Conservation (phyloP, 176 grass and related monocot species). For the Zoysia japonica region DNA sequence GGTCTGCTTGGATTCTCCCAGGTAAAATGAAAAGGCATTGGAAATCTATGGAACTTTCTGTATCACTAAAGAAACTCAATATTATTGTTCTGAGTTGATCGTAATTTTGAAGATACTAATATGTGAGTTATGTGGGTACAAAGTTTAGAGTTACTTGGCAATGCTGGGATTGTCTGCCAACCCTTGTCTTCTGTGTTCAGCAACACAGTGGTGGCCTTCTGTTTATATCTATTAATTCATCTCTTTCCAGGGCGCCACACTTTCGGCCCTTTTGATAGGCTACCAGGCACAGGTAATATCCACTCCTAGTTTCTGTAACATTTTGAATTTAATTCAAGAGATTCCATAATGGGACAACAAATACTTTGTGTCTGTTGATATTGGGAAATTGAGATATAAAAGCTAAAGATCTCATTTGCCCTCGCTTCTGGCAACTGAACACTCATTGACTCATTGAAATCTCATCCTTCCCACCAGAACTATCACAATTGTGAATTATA, state of each 20-base stretch:
- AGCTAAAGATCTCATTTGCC: not conserved
- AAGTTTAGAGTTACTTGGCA: not conserved
- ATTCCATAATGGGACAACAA: not conserved
- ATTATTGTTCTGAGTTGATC: not conserved
- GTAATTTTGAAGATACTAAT: not conserved
- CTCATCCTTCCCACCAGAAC: not conserved
- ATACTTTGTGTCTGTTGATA: not conserved
- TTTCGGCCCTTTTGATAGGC: slow-evolving; percentile 75
- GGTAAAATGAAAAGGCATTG: slow-evolving; percentile 37
- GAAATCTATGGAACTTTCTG: not conserved
- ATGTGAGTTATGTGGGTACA: slow-evolving; percentile 6
- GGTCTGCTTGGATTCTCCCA: slow-evolving; percentile 91
- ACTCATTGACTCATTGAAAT: not conserved
- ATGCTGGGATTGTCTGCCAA: not conserved
- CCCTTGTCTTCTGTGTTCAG: not conserved
- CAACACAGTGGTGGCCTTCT: not conserved
- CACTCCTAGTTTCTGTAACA: not conserved
- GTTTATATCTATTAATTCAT: slow-evolving; percentile 21
- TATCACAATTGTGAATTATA: not conserved
- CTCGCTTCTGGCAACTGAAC: not conserved
- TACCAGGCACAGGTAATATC: slow-evolving; percentile 68
- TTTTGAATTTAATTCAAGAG: not conserved
- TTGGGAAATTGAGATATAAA: not conserved
- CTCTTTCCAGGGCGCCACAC: slow-evolving; percentile 63
- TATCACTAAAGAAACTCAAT: not conserved